Conservation (phyloP, 164 flowering plant species). For the Piper betle region DNA sequence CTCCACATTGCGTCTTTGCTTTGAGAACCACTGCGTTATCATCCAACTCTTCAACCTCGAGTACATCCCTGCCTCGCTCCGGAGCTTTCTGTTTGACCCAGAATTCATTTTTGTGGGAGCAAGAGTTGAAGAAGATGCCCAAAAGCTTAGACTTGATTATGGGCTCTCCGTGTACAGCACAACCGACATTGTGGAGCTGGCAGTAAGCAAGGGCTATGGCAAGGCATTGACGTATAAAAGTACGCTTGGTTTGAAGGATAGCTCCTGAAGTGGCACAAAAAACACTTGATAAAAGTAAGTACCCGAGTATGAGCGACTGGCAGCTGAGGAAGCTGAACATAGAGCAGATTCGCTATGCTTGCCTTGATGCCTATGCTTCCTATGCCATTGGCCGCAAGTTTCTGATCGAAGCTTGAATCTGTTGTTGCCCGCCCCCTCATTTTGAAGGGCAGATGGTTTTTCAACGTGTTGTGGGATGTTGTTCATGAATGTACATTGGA, state of each 20-base stretch:
- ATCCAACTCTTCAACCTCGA: slow-evolving; percentile 1
- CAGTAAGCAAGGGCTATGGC: not conserved
- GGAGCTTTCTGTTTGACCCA: not conserved
- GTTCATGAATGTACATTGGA: too few relatives aligned
- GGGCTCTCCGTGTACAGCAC: not conserved
- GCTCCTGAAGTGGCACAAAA: not conserved
- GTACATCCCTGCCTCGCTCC: not conserved
- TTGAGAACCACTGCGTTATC: not conserved
- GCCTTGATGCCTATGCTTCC: slow-evolving; percentile 1
- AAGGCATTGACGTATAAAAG: not conserved
- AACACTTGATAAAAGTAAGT: not conserved
- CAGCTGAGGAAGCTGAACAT: not conserved
- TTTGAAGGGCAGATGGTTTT: too few relatives aligned
- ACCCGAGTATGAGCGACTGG: not conserved
- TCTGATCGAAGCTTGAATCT: not conserved
- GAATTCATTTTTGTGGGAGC: not conserved
- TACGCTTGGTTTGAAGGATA: not conserved
- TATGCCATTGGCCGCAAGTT: not conserved
- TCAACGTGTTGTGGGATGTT: too few relatives aligned
- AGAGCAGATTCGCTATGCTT: slow-evolving; percentile 1
- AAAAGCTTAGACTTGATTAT: not conserved
- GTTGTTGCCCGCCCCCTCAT: too few relatives aligned
- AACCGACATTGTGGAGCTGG: not conserved
- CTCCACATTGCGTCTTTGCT: not conserved
- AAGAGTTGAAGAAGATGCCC: not conserved